phyloP scores from a whole-genome alignment of 306 rosid species.

The Cucumis cinereus region DNA sequence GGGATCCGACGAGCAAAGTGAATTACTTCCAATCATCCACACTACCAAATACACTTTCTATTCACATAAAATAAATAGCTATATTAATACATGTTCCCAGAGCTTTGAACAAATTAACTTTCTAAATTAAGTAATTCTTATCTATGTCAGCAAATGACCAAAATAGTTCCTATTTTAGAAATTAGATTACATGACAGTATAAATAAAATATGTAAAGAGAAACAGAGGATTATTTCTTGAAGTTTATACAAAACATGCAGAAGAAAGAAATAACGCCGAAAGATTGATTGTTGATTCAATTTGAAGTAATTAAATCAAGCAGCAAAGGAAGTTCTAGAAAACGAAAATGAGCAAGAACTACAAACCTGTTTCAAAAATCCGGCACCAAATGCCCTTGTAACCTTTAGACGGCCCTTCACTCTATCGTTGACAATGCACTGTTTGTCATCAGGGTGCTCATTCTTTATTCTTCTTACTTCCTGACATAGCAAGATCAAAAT shows the following conservation, averaged over 20 bases:
- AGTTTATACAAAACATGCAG: neutral
- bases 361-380: constrained; percentile 92
- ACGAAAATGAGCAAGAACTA: constrained; percentile 8
- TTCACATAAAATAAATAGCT: neutral
- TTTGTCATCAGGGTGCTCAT: constrained; percentile 88
- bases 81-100: neutral
- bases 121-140: neutral
- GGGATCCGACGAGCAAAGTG: no score
- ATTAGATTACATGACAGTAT: neutral
- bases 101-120: neutral
- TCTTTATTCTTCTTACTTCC: constrained; percentile 85
- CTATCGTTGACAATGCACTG: constrained; percentile 78
- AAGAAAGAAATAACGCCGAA: neutral
- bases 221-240: neutral
- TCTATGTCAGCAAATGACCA: neutral
- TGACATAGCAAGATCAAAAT: constrained; percentile 20
- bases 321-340: constrained; percentile 1
- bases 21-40: no score
- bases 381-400: constrained; percentile 96
- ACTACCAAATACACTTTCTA: no score
- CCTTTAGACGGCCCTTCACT: constrained; percentile 95
- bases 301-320: neutral
- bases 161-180: neutral
- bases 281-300: neutral
- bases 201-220: no score